These are phyloP conservation scores for Oryza meyeriana DNA, from an alignment of 176 grass and related monocot species.

Conservation along the genomic window DNA sequence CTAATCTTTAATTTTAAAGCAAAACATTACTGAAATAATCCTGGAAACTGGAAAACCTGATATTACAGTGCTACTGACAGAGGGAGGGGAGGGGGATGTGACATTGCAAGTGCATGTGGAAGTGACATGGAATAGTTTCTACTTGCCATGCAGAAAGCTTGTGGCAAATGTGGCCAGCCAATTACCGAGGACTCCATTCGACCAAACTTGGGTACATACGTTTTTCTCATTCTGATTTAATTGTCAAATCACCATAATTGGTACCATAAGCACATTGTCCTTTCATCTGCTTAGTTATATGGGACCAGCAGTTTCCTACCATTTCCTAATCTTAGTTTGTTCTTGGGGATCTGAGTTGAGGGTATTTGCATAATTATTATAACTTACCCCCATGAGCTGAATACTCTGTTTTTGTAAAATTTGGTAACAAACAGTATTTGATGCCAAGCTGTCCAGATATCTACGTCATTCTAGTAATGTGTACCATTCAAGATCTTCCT, in stretches of 20 bases:
- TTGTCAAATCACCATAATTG: not conserved
- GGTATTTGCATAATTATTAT: not conserved
- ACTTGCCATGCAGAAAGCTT: conserved; percentile 70
- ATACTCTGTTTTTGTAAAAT: not conserved
- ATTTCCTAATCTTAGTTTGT: not conserved
- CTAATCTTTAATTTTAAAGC: not conserved
- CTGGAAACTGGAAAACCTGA: not conserved
- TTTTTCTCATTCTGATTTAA: not conserved
- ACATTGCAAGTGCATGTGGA: conserved; percentile 18
- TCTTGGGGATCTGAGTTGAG: not conserved
- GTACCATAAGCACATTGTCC: not conserved
- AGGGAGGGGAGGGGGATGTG: not conserved
- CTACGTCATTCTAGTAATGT: not conserved
- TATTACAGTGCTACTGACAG: not conserved
- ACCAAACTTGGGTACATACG: conserved; percentile 65
- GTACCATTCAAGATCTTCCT: not conserved
- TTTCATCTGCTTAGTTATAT: not conserved
- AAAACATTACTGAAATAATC: not conserved
- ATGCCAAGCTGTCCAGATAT: not conserved
- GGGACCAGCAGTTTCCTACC: not conserved
- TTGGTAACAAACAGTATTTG: not conserved
- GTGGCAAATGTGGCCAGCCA: conserved; percentile 62
- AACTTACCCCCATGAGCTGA: not conserved
- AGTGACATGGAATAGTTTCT: conserved; percentile 11
- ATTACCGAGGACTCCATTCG: conserved; percentile 53